Base-by-base conservation (phyloP, 805 yeast species). In the Candida ponderosae region DNA sequence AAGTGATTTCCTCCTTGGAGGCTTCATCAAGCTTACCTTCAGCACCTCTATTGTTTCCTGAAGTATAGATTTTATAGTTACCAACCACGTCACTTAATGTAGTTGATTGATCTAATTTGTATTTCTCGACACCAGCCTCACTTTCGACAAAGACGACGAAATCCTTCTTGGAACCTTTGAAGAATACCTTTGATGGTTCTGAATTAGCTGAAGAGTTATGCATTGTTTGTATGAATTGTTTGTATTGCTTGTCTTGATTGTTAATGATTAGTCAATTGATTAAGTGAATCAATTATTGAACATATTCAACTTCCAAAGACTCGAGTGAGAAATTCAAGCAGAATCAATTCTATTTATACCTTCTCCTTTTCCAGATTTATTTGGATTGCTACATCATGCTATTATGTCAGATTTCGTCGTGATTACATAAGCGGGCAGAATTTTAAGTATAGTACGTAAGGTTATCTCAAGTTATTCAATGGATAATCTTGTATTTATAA, bases 1-100 rank as follows among this genome's bases (percentile, higher is more conserved):
- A 72, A 35, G 68, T 69, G 29, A 86, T 54, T 41, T 79, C 82
- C 16, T 66, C 62, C 39, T 74, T 71, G 7, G 90, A 80, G 3
- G 90, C 95, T 49, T 74, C 79, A 36, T 80, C 84, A 19, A 82
- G 54, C 8, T 70, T 68, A 39, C 95, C 95, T 48, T 76, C 83
- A 4, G 76, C 62, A 24, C 95, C 95, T 30, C 62, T 63, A 33
- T 84, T 81, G 18, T 65, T 66, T 42, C 70, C 69, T 39, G 75
- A 72, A 18, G 72, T 66, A 53, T 69, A 87, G n/a, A 86, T 68
- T 49, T 80, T 73, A 63, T 73, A 83, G 8, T 70, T 65, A 0
- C 80, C 79, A 1, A 83, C 77, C 5, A 81, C 71, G 30, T 74
- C 78, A 11, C 76, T 63, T 40, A 81, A 62, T 18, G 90, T 80